Evolutionary conservation across 129 eudicot genomes (phyloP).

Genomic region (Arctium lappa): DNA sequence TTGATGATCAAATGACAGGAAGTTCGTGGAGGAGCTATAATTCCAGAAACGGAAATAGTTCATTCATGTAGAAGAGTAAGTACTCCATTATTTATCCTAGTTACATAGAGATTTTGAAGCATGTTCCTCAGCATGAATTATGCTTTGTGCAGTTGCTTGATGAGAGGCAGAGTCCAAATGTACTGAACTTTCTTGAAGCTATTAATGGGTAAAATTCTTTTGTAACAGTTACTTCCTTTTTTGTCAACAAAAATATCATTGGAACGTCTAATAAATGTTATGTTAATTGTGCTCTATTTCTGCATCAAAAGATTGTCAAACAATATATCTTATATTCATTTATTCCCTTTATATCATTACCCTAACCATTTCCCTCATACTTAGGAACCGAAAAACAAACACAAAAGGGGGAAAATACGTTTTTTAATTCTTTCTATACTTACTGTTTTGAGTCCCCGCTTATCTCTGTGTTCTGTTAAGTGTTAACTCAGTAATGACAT

Average conservation of each 20-base stretch:
- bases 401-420: too few relatives aligned
- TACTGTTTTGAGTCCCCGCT: neutral
- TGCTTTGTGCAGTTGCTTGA: slow-evolving; percentile 65
- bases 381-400: too few relatives aligned
- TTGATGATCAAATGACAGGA: slow-evolving; percentile 43
- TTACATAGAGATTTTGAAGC: neutral
- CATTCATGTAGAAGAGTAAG: slow-evolving; percentile 80
- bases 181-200: slow-evolving; percentile 76
- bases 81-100: neutral
- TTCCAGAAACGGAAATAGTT: slow-evolving; percentile 81
- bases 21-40: slow-evolving; percentile 70
- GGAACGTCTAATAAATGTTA: neutral
- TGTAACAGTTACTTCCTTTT: neutral
- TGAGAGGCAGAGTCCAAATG: slow-evolving; percentile 85
- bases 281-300: neutral
- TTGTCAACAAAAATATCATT: neutral
- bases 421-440: neutral
- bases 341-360: neutral
- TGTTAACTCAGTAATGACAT: neutral
- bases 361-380: neutral
- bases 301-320: neutral
- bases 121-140: neutral
- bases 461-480: neutral
- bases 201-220: slow-evolving; percentile 50
- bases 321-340: neutral